These are phyloP conservation scores for Thelonectria discophora DNA, from an alignment of 2,329 filamentous ascomycete genomes.

Conservation along the genomic window DNA sequence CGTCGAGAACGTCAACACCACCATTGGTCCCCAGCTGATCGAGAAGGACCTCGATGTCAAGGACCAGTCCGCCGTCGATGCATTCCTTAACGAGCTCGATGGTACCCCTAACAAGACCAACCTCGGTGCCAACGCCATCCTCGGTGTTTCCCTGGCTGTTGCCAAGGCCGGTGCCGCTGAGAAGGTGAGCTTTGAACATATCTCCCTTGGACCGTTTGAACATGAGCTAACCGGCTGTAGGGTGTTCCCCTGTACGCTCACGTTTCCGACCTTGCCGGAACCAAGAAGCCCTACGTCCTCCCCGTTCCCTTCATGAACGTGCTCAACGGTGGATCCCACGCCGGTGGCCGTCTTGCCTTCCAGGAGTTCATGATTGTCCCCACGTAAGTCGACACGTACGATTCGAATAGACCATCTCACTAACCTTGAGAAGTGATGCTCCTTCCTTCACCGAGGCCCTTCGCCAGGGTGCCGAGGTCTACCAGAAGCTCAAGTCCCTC, in stretches of 20 bases:
- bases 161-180: slow-evolving; percentile 90
- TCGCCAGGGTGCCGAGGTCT: slow-evolving; percentile 96
- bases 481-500: slow-evolving; percentile 95
- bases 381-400: slow-evolving; percentile 60
- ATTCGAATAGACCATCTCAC: neutral
- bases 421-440: slow-evolving; percentile 66
- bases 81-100: slow-evolving; percentile 86
- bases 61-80: slow-evolving; percentile 84
- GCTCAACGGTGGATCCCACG: slow-evolving; percentile 90
- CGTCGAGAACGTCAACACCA: slow-evolving; percentile 83
- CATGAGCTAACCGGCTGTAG: slow-evolving; percentile 48
- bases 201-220: slow-evolving; percentile 3
- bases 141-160: slow-evolving; percentile 84
- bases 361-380: slow-evolving; percentile 98
- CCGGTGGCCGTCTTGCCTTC: slow-evolving; percentile 93
- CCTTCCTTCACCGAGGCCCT: slow-evolving; percentile 94
- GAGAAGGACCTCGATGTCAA: slow-evolving; percentile 85
- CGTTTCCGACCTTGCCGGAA: slow-evolving; percentile 86
- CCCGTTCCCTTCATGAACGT: slow-evolving; percentile 95
- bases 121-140: slow-evolving; percentile 87
- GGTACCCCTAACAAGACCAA: slow-evolving; percentile 88
- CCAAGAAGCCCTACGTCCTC: slow-evolving; percentile 91
- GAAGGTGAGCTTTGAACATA: slow-evolving; percentile 63
- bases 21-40: slow-evolving; percentile 83
- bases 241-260: slow-evolving; percentile 87